These are phyloP conservation scores for Psilocybe subaeruginosa DNA, from an alignment of 768 basidiomycete species.

Conservation along the genomic window DNA sequence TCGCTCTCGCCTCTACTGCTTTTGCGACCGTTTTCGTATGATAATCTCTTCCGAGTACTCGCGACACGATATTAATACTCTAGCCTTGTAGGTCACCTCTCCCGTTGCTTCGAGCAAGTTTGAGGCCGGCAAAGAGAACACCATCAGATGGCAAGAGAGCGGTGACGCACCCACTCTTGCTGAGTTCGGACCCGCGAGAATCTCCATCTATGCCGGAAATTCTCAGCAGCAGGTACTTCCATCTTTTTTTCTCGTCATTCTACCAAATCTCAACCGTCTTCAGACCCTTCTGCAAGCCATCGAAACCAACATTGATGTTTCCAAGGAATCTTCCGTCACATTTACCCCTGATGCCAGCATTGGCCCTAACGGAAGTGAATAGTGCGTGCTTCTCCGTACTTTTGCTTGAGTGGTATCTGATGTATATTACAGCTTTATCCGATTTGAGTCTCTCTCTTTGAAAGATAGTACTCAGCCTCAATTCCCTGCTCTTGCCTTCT, in stretches of 20 bases:
- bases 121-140: constrained; percentile 50
- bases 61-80: constrained; percentile 7
- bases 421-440: constrained; percentile 64
- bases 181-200: constrained; percentile 50
- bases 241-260: neutral
- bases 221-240: constrained; percentile 55
- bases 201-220: constrained; percentile 70
- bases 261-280: constrained; percentile 8
- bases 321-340: constrained; percentile 41
- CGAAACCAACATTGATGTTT: constrained; percentile 51
- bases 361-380: constrained; percentile 57
- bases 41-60: constrained; percentile 11
- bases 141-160: constrained; percentile 65
- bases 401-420: neutral
- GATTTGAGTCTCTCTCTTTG: constrained; percentile 60
- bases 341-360: constrained; percentile 56
- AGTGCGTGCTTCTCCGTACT: constrained; percentile 42
- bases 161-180: constrained; percentile 47
- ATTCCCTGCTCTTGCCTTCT: constrained; percentile 73
- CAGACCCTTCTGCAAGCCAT: constrained; percentile 63
- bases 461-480: constrained; percentile 56
- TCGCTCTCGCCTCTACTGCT: constrained; percentile 55
- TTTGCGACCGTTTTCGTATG: constrained; percentile 60
- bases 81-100: constrained; percentile 50
- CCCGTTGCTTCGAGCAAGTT: constrained; percentile 52